Evolutionary conservation across 768 basidiomycete species (phyloP).

Genomic region (Lactarius indigo): DNA sequence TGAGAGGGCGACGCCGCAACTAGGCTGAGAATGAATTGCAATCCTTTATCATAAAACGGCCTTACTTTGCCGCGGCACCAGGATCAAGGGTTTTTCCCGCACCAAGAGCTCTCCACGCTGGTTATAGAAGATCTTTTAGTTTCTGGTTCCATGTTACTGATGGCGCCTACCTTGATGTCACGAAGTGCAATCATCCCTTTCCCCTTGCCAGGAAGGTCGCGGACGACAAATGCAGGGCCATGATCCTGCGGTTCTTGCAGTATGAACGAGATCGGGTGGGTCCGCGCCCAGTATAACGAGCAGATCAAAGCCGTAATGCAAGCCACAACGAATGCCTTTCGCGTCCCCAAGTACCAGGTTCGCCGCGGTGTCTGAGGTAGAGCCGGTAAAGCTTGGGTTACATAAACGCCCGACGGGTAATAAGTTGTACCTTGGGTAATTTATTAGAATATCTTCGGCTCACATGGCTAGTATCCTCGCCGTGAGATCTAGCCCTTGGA

Average conservation of each 20-base stretch:
- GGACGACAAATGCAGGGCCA: constrained; percentile 6
- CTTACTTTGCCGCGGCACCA: constrained; percentile 47
- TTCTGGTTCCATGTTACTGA: background rate
- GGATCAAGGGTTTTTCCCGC: constrained; percentile 52
- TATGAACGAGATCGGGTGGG: background rate
- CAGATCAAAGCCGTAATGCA: constrained; percentile 2
- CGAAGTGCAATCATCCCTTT: constrained; percentile 21
- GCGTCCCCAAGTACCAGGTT: background rate
- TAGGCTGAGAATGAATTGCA: constrained; percentile 24
- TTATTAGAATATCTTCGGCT: background rate
- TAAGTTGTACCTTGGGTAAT: background rate
- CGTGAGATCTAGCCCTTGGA: background rate
- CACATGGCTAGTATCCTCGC: background rate
- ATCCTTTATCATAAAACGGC: background rate
- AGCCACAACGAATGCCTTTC: background rate
- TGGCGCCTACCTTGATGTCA: constrained; percentile 12
- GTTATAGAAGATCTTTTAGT: background rate
- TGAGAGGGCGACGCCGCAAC: constrained; percentile 45
- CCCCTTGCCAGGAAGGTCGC: constrained; percentile 21
- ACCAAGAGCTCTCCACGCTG: constrained; percentile 60
- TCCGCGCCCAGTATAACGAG: constrained; percentile 2
- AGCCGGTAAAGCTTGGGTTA: background rate
- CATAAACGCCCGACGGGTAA: background rate
- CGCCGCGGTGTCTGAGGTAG: background rate
- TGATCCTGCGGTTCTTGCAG: background rate